Conservation (phyloP, 2,329 filamentous ascomycete genomes). For the Monosporascus sp. region DNA sequence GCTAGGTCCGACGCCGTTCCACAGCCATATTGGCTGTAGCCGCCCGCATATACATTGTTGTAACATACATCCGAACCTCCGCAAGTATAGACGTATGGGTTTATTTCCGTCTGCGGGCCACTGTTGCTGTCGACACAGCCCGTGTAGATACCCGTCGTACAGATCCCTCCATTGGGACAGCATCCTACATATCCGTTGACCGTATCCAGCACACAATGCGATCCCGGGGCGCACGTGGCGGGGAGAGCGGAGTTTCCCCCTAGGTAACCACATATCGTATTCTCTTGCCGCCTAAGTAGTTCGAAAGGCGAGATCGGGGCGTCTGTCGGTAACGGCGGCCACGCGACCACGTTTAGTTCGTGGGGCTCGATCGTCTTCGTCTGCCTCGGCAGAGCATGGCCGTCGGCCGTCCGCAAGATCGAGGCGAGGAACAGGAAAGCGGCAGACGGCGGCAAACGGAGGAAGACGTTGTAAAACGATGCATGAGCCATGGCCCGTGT, state of each 20-base stretch:
- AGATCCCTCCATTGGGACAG: conserved; percentile 48
- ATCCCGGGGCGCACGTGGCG: conserved; percentile 52
- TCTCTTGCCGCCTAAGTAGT: conserved; percentile 37
- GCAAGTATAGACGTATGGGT: conserved; percentile 55
- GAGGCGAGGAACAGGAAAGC: conserved; percentile 30
- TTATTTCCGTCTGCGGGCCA: conserved; percentile 42
- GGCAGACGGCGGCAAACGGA: conserved; percentile 31
- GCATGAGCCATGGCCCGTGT: conserved; percentile 23
- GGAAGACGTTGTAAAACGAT: conserved; percentile 27
- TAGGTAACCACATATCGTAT: conserved; percentile 55
- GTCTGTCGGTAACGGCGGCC: conserved; percentile 36
- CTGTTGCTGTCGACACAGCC: conserved; percentile 50
- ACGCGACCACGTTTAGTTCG: conserved; percentile 35
- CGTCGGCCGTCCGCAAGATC: conserved; percentile 27
- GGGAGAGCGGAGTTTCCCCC: conserved; percentile 46
- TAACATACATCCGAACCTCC: conserved; percentile 47
- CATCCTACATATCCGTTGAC: conserved; percentile 47
- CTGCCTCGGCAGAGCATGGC: conserved; percentile 36
- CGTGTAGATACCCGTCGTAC: conserved; percentile 52
- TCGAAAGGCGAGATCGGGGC: conserved; percentile 31
- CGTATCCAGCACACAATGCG: conserved; percentile 52
- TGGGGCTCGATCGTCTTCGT: conserved; percentile 32
- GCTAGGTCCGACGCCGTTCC: conserved; percentile 44
- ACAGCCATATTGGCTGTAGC: conserved; percentile 53
- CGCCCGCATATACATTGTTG: conserved; percentile 49